A percentile compares a stretch with the other conserved stretches of the same genome.
Evolutionary conservation across 306 rosid genomes (phyloP).

Genomic region (Crataegus laevigata): DNA sequence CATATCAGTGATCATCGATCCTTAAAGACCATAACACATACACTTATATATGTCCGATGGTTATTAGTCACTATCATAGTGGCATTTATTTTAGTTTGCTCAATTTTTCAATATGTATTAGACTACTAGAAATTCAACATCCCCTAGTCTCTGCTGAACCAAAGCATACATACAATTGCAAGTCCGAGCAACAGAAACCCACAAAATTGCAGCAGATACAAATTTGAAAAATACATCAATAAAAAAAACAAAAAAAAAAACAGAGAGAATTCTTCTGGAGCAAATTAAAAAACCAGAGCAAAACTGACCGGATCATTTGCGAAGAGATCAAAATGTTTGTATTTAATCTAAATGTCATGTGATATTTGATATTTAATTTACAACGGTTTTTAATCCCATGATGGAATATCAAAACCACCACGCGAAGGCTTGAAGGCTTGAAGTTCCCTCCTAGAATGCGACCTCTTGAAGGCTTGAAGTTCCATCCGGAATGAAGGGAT

Average conservation of each 20-base stretch:
- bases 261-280: not conserved
- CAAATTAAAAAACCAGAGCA: not conserved
- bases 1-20: conserved; percentile 29
- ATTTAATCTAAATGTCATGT: too few species aligned
- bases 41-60: too few species aligned
- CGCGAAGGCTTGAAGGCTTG: too few species aligned
- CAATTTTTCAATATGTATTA: too few species aligned
- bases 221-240: not conserved
- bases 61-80: too few species aligned
- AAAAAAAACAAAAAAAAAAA: not conserved
- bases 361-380: too few species aligned
- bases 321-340: conserved; percentile 92
- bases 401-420: too few species aligned
- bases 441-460: too few species aligned
- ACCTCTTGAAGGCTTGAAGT: too few species aligned
- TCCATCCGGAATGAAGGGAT: too few species aligned
- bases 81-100: too few species aligned
- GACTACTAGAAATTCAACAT: conserved; percentile 77
- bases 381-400: too few species aligned
- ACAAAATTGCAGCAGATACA: not conserved
- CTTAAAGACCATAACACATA: not conserved
- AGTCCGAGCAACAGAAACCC: conserved; percentile 93
- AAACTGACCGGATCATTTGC: conserved; percentile 82
- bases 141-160: conserved; percentile 95
- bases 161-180: conserved; percentile 89